phyloP scores from a whole-genome alignment of 331 rosid species.

The Saraca asoca region DNA sequence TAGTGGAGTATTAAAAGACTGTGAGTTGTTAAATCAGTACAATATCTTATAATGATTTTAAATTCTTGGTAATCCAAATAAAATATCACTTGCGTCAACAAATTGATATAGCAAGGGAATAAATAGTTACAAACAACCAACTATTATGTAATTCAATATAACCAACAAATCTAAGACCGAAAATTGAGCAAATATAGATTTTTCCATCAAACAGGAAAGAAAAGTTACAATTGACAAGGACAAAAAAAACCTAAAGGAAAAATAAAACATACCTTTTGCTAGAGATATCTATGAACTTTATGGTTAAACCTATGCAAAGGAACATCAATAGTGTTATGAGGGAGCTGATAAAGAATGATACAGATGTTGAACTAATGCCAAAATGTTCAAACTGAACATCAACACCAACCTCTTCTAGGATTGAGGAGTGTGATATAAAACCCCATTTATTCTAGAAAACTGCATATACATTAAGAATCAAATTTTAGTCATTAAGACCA shows the following conservation, averaged over 20 bases:
- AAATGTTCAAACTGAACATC: slow-evolving; percentile 62
- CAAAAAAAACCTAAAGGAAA: neutral
- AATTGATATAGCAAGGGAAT: too few relatives aligned
- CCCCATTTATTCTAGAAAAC: slow-evolving; percentile 94
- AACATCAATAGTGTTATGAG: slow-evolving; percentile 87
- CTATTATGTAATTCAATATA: too few relatives aligned
- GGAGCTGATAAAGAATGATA: slow-evolving; percentile 85
- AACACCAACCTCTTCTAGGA: slow-evolving; percentile 88
- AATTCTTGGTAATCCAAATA: too few relatives aligned
- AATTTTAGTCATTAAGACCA: slow-evolving; percentile 13
- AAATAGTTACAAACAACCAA: too few relatives aligned
- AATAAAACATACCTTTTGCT: slow-evolving; percentile 66
- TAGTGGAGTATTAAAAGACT: too few relatives aligned
- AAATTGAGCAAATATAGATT: too few relatives aligned
- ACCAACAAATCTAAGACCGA: too few relatives aligned
- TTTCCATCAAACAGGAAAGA: neutral
- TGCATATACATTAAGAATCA: slow-evolving; percentile 38
- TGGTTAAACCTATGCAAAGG: slow-evolving; percentile 71
- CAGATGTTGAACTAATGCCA: slow-evolving; percentile 63
- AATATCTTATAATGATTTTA: too few relatives aligned
- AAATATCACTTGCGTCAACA: too few relatives aligned
- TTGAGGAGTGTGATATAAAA: slow-evolving; percentile 92
- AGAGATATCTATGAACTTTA: slow-evolving; percentile 77
- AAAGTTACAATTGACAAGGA: neutral
- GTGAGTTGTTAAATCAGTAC: too few relatives aligned